phyloP scores from a whole-genome alignment of 805 yeast genomes.

The Brettanomyces sp. region DNA sequence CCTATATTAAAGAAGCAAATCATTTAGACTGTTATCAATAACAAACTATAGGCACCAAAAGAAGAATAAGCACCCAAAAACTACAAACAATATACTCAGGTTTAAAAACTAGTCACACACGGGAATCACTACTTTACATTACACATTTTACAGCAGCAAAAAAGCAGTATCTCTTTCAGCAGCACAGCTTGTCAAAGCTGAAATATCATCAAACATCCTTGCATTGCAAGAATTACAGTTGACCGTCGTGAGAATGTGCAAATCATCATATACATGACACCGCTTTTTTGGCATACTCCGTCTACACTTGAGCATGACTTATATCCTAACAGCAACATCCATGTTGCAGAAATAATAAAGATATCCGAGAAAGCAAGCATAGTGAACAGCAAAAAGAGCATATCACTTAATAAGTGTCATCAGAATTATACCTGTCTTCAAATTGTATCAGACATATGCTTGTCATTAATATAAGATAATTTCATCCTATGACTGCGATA shows the following conservation, averaged over 20 bases:
- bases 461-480: conserved; percentile 52
- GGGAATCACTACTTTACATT: no score
- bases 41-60: no score
- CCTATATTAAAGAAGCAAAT: no score
- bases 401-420: conserved; percentile 1
- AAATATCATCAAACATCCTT: conserved; percentile 52
- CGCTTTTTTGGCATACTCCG: conserved; percentile 34
- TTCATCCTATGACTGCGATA: conserved; percentile 46
- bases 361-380: no score
- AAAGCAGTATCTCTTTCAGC: conserved; percentile 18
- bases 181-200: conserved; percentile 85
- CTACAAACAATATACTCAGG: no score
- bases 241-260: conserved; percentile 36
- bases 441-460: conserved; percentile 92
- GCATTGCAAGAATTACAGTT: conserved; percentile 24
- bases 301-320: neutral
- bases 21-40: no score
- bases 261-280: conserved; percentile 28
- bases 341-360: neutral
- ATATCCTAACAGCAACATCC: neutral
- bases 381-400: neutral
- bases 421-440: conserved; percentile 39
- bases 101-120: no score
- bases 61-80: no score
- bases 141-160: neutral